Evolutionary conservation across 2,329 filamentous ascomycete species (phyloP).

Genomic region (Fusarium sp.): DNA sequence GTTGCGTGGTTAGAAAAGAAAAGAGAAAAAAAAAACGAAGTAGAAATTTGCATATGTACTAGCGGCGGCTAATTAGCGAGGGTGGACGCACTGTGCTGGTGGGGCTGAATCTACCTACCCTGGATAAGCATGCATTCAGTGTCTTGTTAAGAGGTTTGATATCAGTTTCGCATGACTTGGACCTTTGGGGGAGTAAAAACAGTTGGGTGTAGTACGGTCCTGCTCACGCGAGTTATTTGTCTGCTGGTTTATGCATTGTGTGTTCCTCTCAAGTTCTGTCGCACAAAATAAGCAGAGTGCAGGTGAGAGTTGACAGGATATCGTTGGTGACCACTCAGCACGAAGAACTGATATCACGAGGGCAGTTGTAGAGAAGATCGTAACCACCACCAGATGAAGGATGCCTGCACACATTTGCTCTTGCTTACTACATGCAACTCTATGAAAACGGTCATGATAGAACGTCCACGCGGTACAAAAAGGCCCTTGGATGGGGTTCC

Average conservation of each 20-base stretch:
- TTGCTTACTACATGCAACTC: not conserved
- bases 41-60: conserved; percentile 30
- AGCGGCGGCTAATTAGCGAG: conserved; percentile 32
- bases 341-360: conserved; percentile 8
- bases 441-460: conserved; percentile 20
- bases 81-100: conserved; percentile 11
- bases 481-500: conserved; percentile 12
- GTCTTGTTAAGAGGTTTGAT: not conserved
- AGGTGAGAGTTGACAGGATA: not conserved
- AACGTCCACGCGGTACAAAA: conserved; percentile 31
- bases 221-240: conserved; percentile 28
- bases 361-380: not conserved
- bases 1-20: conserved; percentile 53
- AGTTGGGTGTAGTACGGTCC: not conserved
- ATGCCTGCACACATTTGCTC: not conserved
- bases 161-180: not conserved
- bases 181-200: not conserved
- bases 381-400: not conserved
- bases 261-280: not conserved
- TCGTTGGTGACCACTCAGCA: not conserved
- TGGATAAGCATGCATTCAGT: not conserved
- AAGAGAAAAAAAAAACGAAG: conserved; percentile 12
- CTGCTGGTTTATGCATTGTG: not conserved
- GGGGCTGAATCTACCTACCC: not conserved
- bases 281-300: not conserved